Conservation (phyloP, 2,329 filamentous ascomycete species). For the Nigrograna mackinnonii region DNA sequence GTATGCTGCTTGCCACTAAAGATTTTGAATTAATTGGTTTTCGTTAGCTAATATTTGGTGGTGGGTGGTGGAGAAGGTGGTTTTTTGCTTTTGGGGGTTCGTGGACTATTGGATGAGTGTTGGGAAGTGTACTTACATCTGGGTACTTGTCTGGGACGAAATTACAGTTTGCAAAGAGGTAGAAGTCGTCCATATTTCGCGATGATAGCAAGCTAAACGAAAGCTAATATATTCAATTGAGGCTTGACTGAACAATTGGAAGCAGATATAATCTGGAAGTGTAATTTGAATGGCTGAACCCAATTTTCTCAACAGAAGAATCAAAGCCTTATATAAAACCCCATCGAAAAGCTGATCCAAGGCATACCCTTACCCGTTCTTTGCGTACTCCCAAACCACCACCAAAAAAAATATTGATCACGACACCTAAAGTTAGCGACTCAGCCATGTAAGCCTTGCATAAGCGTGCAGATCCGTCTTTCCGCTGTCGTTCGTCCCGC, state of each 20-base stretch:
- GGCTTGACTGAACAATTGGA: no score
- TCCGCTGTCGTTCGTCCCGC: conserved; percentile 11
- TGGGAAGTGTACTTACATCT: conserved; percentile 20
- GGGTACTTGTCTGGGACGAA: conserved; percentile 42
- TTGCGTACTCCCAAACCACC: not conserved
- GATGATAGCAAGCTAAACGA: no score
- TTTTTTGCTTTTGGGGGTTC: not conserved
- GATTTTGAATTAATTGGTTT: no score
- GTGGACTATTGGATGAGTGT: not conserved
- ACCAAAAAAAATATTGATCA: not conserved
- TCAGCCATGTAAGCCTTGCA: conserved; percentile 7
- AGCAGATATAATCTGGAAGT: no score
- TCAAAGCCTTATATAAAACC: no score
- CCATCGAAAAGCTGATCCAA: no score
- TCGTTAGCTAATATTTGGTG: no score
- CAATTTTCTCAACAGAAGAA: no score
- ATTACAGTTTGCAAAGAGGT: conserved; percentile 39
- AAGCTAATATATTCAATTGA: no score
- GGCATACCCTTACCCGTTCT: no score
- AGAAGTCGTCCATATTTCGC: conserved; percentile 28
- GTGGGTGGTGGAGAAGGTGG: conserved; percentile 3
- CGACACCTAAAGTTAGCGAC: not conserved
- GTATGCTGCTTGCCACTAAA: conserved; percentile 49
- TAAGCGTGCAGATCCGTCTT: conserved; percentile 13
- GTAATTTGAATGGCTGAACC: no score